Evolutionary conservation across 768 basidiomycete genomes (phyloP).

Genomic region (Mycena olivaceomarginata): DNA sequence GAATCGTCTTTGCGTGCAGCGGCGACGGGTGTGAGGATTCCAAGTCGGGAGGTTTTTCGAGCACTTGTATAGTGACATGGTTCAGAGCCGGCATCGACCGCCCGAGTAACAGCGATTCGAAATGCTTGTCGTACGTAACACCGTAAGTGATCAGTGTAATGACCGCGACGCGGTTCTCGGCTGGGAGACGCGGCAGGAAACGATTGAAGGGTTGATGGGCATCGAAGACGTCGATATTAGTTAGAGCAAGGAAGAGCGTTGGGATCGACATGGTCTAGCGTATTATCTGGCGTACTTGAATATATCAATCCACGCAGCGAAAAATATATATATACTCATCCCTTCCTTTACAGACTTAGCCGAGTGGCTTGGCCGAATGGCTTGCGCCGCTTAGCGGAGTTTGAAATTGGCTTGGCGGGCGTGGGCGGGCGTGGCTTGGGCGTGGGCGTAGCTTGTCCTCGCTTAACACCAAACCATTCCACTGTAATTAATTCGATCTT

Average conservation of each 20-base stretch:
- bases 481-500: too few relatives aligned
- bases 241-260: neutral
- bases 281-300: slow-evolving; percentile 11
- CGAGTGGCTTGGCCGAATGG: too few relatives aligned
- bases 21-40: slow-evolving; percentile 11
- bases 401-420: too few relatives aligned
- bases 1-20: slow-evolving; percentile 13
- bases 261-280: slow-evolving; percentile 3
- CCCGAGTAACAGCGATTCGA: slow-evolving; percentile 12
- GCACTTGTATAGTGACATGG: slow-evolving; percentile 10
- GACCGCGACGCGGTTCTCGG: slow-evolving; percentile 13
- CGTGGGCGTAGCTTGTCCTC: too few relatives aligned
- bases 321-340: neutral
- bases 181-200: slow-evolving; percentile 10
- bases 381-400: too few relatives aligned
- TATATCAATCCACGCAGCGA: slow-evolving; percentile 9
- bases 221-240: slow-evolving; percentile 12
- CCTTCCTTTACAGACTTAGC: slow-evolving; percentile 12
- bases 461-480: too few relatives aligned
- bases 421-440: too few relatives aligned
- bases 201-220: slow-evolving; percentile 8
- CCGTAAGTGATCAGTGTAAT: slow-evolving; percentile 14
- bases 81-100: slow-evolving; percentile 14
- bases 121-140: slow-evolving; percentile 11
- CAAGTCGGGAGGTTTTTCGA: slow-evolving; percentile 14